These are phyloP conservation scores for Saprolegnia parasitica DNA, from an alignment of 352 stramenopile species.

Conservation along the genomic window DNA sequence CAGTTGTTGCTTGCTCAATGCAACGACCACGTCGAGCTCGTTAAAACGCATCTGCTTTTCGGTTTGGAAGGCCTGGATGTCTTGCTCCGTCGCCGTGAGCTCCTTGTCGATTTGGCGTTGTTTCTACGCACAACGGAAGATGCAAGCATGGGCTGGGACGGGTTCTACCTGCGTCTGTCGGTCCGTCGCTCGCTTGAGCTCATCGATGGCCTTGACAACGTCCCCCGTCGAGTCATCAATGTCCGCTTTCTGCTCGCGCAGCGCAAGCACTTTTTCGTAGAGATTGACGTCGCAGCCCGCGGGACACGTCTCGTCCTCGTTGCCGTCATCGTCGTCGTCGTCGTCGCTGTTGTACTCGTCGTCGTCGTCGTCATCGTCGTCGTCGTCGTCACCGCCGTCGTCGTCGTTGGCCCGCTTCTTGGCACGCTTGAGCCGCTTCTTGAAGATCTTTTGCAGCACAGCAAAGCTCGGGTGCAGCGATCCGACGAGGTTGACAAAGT, in stretches of 20 bases:
- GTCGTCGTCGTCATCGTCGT: conserved; percentile 55
- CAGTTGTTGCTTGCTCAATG: conserved; percentile 70
- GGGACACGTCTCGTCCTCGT: conserved; percentile 89
- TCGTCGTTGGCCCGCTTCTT: conserved; percentile 74
- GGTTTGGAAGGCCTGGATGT: conserved; percentile 90
- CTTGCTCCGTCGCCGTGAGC: conserved; percentile 72
- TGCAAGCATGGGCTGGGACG: neutral
- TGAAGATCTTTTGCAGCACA: conserved; percentile 87
- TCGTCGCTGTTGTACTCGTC: conserved; percentile 68
- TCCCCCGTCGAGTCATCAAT: conserved; percentile 87
- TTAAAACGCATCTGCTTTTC: conserved; percentile 93
- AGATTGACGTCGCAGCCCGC: conserved; percentile 82
- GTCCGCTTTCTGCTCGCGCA: conserved; percentile 89
- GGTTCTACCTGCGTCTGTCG: conserved; percentile 44
- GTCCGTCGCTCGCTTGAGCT: conserved; percentile 84
- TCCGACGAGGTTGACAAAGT: conserved; percentile 63
- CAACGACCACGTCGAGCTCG: conserved; percentile 75
- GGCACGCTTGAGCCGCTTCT: conserved; percentile 80
- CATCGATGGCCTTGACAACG: conserved; percentile 80
- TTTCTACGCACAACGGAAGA: conserved; percentile 41
- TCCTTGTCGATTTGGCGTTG: conserved; percentile 91
- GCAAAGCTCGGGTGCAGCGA: conserved; percentile 56
- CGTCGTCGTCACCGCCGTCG: conserved; percentile 55
- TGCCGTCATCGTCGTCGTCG: conserved; percentile 86
- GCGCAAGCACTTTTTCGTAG: conserved; percentile 89